Conservation (phyloP, 2,329 filamentous ascomycete species). For the Coniosporium tulheliwenetii region DNA sequence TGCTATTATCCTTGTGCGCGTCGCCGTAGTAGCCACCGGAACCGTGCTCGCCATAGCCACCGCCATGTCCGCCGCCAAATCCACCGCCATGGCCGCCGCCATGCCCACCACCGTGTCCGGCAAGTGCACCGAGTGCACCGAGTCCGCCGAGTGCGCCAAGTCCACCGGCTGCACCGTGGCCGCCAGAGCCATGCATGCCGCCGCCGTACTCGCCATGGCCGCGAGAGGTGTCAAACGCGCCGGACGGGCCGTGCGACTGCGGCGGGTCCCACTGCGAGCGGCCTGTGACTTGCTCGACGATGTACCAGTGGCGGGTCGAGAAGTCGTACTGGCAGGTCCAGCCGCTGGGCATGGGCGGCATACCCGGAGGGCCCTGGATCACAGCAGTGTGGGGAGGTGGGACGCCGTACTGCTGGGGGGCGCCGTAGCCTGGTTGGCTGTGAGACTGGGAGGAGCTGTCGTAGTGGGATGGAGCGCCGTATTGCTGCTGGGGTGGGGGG, state of each 20-base stretch:
- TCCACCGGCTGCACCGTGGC: too few species aligned
- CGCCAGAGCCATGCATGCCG: background rate
- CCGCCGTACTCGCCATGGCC: conserved; percentile 6
- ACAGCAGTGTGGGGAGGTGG: conserved; percentile 7
- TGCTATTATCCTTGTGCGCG: conserved; percentile 2
- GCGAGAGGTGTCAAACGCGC: conserved; percentile 11
- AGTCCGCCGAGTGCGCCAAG: conserved; percentile 5
- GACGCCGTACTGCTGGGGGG: conserved; percentile 9
- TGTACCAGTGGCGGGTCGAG: conserved; percentile 46
- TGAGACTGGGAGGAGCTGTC: background rate
- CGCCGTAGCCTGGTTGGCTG: conserved; percentile 4
- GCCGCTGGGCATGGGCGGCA: conserved; percentile 40
- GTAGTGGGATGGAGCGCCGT: too few species aligned
- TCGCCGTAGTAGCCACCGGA: conserved; percentile 1
- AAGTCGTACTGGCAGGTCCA: conserved; percentile 51
- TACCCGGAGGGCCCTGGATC: conserved; percentile 10
- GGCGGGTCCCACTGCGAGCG: conserved; percentile 51
- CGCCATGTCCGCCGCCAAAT: too few species aligned
- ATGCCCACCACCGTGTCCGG: too few species aligned
- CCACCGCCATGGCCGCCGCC: too few species aligned
- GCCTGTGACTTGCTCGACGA: conserved; percentile 44
- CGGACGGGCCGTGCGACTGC: conserved; percentile 12
- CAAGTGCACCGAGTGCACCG: conserved; percentile 1
- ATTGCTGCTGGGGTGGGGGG: too few species aligned
- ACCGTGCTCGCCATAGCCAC: conserved; percentile 2